Base-by-base conservation (phyloP, 768 basidiomycete species). In the Phanerochaete sordida region DNA sequence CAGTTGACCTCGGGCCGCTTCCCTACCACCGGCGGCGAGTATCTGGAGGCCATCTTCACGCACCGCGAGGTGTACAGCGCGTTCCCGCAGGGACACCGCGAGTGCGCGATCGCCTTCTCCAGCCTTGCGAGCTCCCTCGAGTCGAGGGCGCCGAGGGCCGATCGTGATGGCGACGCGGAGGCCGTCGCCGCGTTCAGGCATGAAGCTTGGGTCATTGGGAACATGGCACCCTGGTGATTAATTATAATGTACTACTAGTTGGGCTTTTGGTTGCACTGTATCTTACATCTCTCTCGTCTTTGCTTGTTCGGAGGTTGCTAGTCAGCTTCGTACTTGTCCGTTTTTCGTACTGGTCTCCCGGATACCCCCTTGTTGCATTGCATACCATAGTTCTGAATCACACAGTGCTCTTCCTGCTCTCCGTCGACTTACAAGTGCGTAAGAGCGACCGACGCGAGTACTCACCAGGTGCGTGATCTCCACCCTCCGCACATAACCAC, bases 21-120 rank as follows among this genome's bases (percentile, higher is more conserved):
- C 60, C 72, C 73, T 65, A 90, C 86, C 57, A 87, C 86, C 49
- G 79, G 81, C 74, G 89, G 88, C 66, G 88, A 82, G 60, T 92
- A 90, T 68, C 81, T 92, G 72, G 90, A 92, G 68, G 79, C 81
- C 54, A 85, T 92, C 66, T 88, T 90, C 73, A 84, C 84, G 0
- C 90, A 92, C 74, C 88, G 90, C 68, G 84, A 87, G 69, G 82
- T 87, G 37, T 77, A 86, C 62, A 76, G 73, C 62, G 81, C 85
- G 11, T 85, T 77, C 67, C 89, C 90, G 21, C 74, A 77, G 57
- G 85, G 76, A 12, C 90, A 91, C 75, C 72, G 62, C 59, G 80
- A 82, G 31, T 91, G 90, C 75, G 83, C 86, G 52, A 75, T 78
- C 54, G 85, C 76, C 16, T 84, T 88, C 71, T 83, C 75, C 73